These are phyloP conservation scores for Cephalotrichum gorgonifer DNA, from an alignment of 2,329 filamentous ascomycete genomes.

Conservation along the genomic window DNA sequence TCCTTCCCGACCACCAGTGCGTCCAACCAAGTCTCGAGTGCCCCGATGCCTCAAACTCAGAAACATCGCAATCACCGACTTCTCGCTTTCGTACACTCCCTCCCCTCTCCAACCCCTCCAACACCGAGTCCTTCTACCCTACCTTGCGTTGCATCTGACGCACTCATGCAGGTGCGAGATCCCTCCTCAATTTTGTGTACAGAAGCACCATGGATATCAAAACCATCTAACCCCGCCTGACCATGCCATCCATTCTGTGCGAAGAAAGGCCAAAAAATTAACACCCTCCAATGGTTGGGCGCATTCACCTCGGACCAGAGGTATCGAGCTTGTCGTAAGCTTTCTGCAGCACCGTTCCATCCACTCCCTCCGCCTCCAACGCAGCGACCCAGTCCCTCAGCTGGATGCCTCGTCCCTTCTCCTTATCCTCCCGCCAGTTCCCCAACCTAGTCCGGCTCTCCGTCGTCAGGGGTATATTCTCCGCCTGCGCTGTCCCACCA, in stretches of 20 bases:
- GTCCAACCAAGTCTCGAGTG: too few species aligned
- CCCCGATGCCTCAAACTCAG: too few species aligned
- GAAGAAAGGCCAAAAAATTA: too few species aligned
- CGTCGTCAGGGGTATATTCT: conserved; percentile 34
- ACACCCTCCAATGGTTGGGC: too few species aligned
- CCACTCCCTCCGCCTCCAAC: conserved; percentile 67
- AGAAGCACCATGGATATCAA: background rate
- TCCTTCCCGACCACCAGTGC: too few species aligned
- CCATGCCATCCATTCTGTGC: too few species aligned
- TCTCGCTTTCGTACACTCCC: too few species aligned
- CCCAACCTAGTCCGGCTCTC: conserved; percentile 56
- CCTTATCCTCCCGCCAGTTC: conserved; percentile 67
- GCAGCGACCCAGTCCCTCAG: conserved; percentile 72
- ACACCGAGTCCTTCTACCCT: background rate
- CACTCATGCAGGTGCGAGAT: background rate
- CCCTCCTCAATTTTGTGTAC: background rate
- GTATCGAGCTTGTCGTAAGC: conserved; percentile 44
- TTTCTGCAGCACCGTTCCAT: conserved; percentile 50
- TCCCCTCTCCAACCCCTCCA: background rate
- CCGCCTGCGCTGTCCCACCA: conserved; percentile 8
- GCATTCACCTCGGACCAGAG: conserved; percentile 29
- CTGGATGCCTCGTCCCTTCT: conserved; percentile 70
- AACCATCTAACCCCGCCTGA: too few species aligned
- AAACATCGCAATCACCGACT: too few species aligned
- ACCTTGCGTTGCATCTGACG: background rate